Conservation (phyloP, 2,329 filamentous ascomycete genomes). For the Fusarium humuli region DNA sequence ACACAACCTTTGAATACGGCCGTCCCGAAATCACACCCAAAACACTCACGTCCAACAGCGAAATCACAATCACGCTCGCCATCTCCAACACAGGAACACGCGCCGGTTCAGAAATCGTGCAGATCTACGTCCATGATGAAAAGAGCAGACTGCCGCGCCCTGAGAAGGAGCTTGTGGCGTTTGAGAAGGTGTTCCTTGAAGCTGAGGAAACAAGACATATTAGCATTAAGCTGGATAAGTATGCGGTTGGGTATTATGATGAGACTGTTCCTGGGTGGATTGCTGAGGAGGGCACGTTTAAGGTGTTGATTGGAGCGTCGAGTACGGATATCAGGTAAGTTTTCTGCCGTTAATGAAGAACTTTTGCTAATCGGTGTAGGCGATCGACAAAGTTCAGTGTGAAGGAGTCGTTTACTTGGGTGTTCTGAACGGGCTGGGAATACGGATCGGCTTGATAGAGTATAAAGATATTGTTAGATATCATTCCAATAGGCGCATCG, state of each 20-base stretch:
- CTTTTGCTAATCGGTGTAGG: conserved; percentile 50
- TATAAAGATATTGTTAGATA: neutral
- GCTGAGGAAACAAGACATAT: conserved; percentile 66
- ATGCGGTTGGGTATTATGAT: conserved; percentile 72
- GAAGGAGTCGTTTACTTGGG: conserved; percentile 73
- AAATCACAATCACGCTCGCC: conserved; percentile 60
- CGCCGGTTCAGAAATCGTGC: conserved; percentile 72
- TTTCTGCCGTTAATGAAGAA: neutral
- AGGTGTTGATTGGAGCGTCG: conserved; percentile 70
- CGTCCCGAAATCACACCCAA: conserved; percentile 62
- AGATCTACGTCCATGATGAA: conserved; percentile 74
- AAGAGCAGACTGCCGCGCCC: conserved; percentile 73
- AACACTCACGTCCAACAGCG: conserved; percentile 54
- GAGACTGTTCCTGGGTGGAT: conserved; percentile 70
- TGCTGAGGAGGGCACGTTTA: conserved; percentile 72
- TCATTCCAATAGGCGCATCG: neutral
- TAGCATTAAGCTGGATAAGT: conserved; percentile 59
- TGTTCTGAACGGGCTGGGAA: conserved; percentile 57
- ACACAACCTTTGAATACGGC: conserved; percentile 76
- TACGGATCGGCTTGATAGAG: neutral
- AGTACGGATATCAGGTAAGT: conserved; percentile 72
- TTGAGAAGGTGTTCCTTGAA: conserved; percentile 71
- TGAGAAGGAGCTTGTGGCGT: conserved; percentile 77
- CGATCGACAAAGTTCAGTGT: conserved; percentile 66
- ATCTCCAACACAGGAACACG: conserved; percentile 67